Percentiles rank a stretch among this genome's conserved stretches.
Conservation (phyloP, 208 protist species). For the Trypanosoma melophagium region DNA sequence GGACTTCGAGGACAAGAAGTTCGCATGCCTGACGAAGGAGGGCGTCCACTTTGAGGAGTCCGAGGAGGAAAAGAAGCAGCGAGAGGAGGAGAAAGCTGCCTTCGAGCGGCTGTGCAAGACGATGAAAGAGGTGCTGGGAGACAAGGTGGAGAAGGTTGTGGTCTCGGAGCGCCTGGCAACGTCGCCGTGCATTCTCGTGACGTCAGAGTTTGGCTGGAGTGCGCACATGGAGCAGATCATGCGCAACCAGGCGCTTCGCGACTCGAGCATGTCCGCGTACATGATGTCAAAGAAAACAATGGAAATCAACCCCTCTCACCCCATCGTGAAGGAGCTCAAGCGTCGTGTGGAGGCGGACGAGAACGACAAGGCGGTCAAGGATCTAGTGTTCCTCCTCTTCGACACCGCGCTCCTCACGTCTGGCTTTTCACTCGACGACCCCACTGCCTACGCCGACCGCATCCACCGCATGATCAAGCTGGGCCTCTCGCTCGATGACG, state of each 20-base stretch:
- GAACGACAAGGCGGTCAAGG: slow-evolving; percentile 97
- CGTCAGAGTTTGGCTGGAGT: slow-evolving; percentile 98
- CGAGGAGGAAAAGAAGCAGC: slow-evolving; percentile 97
- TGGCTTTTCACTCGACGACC: slow-evolving; percentile 98
- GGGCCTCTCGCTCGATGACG: slow-evolving; percentile 93
- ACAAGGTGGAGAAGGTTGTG: slow-evolving; percentile 99
- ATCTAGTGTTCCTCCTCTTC: slow-evolving; percentile 97
- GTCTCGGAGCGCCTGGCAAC: slow-evolving; percentile 93
- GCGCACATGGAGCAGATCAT: slow-evolving; percentile 99
- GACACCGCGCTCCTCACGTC: slow-evolving; percentile 98
- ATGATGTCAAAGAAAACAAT: slow-evolving; percentile 99
- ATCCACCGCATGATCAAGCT: slow-evolving; percentile 99
- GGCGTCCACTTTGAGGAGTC: slow-evolving; percentile 95
- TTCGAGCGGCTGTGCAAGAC: slow-evolving; percentile 95
- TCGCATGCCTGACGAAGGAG: slow-evolving; percentile 99
- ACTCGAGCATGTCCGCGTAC: slow-evolving; percentile 95
- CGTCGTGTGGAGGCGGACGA: slow-evolving; percentile 92
- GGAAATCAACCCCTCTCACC: slow-evolving; percentile 98
- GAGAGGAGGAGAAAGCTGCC: slow-evolving; percentile 93
- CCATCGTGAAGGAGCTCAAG: slow-evolving; percentile 95
- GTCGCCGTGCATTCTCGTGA: slow-evolving; percentile 98
- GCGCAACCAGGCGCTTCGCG: slow-evolving; percentile 98
- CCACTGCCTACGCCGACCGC: slow-evolving; percentile 90
- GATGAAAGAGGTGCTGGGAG: slow-evolving; percentile 99
- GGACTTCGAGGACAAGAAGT: slow-evolving; percentile 98